These are phyloP conservation scores for Pseudogymnoascus sp. DNA, from an alignment of 2,329 filamentous ascomycete species.

Conservation along the genomic window DNA sequence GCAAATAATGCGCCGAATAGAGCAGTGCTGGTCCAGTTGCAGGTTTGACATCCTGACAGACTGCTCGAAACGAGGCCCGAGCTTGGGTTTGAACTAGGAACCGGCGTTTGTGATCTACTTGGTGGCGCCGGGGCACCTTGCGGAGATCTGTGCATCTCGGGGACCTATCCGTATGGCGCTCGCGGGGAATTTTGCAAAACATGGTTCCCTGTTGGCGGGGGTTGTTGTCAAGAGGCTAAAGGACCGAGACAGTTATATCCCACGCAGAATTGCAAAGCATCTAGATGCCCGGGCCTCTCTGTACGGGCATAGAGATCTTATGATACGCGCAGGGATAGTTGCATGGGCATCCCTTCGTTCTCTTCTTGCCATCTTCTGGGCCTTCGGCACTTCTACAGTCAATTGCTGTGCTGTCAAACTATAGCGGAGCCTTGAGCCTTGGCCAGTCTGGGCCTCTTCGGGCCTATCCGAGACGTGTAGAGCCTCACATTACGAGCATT, in stretches of 20 bases:
- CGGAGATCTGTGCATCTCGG: not conserved
- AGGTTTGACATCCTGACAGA: not conserved
- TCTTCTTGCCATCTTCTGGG: not conserved
- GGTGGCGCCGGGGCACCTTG: not conserved
- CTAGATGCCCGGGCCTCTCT: not conserved
- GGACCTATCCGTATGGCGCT: not conserved
- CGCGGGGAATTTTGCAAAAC: not conserved
- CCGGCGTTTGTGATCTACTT: slow-evolving; percentile 3
- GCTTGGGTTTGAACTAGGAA: not conserved
- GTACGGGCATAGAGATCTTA: not conserved
- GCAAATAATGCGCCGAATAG: not conserved
- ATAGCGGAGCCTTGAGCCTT: not conserved
- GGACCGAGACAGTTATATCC: not conserved
- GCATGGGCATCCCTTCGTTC: not conserved
- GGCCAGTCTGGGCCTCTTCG: not conserved
- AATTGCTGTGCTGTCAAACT: not conserved
- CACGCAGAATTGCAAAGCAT: no score
- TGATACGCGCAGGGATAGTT: not conserved
- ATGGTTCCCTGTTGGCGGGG: not conserved
- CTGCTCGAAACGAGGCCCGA: not conserved
- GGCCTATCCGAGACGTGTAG: not conserved
- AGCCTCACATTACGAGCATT: not conserved
- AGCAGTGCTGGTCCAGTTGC: not conserved
- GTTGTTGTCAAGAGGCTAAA: not conserved
- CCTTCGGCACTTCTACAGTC: not conserved